These are phyloP conservation scores for Apocynum venetum DNA, from an alignment of 257 asterid species.

Conservation along the genomic window DNA sequence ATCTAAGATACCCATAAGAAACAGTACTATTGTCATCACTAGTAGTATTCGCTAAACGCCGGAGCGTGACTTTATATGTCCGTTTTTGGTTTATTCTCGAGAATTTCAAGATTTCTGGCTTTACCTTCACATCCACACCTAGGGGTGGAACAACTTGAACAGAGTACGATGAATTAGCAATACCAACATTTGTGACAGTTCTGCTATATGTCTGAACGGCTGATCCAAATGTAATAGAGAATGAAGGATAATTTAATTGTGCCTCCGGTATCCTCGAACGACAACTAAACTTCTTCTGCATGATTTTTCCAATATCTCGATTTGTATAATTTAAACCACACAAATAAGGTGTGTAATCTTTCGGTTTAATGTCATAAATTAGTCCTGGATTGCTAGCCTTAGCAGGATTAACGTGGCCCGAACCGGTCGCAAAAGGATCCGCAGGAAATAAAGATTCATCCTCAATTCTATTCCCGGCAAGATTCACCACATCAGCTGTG, in stretches of 20 bases:
- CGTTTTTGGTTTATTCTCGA: slow-evolving; percentile 6
- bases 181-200: slow-evolving; percentile 24
- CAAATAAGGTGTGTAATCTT: slow-evolving; percentile 42
- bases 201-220: slow-evolving; percentile 13
- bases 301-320: slow-evolving; percentile 13
- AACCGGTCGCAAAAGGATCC: slow-evolving; percentile 29
- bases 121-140: slow-evolving; percentile 11
- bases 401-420: slow-evolving; percentile 51
- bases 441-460: slow-evolving; percentile 36
- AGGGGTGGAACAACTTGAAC: slow-evolving; percentile 21
- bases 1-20: slow-evolving; percentile 17
- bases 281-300: slow-evolving; percentile 26
- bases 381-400: slow-evolving; percentile 48
- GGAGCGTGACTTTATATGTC: slow-evolving; percentile 12
- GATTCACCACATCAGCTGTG: slow-evolving; percentile 35
- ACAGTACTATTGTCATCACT: background rate
- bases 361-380: slow-evolving; percentile 35
- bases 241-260: slow-evolving; percentile 43
- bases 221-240: slow-evolving; percentile 19
- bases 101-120: slow-evolving; percentile 12
- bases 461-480: slow-evolving; percentile 19
- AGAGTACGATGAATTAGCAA: slow-evolving; percentile 10
- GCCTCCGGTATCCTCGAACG: slow-evolving; percentile 25
- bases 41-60: background rate
- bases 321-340: slow-evolving; percentile 45